Base-by-base conservation (phyloP, 441 rosid species). In the Heliophila coronopifolia region DNA sequence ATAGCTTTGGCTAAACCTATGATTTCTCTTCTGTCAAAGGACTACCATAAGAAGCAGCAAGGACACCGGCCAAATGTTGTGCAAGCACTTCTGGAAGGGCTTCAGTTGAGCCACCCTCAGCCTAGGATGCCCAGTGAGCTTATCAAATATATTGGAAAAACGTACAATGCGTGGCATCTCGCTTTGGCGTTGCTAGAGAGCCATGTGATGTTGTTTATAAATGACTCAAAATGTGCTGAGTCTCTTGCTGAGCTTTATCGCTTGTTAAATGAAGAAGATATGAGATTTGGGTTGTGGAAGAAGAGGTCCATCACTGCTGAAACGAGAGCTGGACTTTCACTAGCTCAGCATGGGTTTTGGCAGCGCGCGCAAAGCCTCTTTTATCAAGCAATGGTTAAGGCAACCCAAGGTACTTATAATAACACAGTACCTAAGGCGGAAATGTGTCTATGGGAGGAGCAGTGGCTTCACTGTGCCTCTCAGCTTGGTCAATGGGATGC, bases 401-500 rank as follows among this genome's bases (percentile, higher is more conserved):
- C 97, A 73, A 93, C 94, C 66, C 99, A 89, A 67, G 99, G 96
- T 34, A 89, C 99, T 28, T 93, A 93, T 58, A 89, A 83, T 68
- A 93, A 89, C 71, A 77, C 87, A 1, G 99, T 89, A 22, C 97
- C 99, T 4, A 93, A 93, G 75, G 99, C 99, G 51, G 99, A 93
- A 76, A 89, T 93, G 99, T 89, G 95, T 68, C 81, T 93, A 40
- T 93, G 99, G 99, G 99, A 93, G 81, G 97, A 93, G 73, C 97
- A 93, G 58, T 93, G 99, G 99, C 77, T 89, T 48, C 74, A 78
- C 68, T 93, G 99, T 73, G 96, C 92, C 38, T 72, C 63, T 65
- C 99, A 93, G 71, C 96, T 93, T 59, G 78, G 95, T 65, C 97
- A 93, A 74, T 93, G 99, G 99, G 99, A 89, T 75, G 96, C 96